Evolutionary conservation across 108 stramenopile genomes (phyloP).

Genomic region (Stephanodiscus minutulus): DNA sequence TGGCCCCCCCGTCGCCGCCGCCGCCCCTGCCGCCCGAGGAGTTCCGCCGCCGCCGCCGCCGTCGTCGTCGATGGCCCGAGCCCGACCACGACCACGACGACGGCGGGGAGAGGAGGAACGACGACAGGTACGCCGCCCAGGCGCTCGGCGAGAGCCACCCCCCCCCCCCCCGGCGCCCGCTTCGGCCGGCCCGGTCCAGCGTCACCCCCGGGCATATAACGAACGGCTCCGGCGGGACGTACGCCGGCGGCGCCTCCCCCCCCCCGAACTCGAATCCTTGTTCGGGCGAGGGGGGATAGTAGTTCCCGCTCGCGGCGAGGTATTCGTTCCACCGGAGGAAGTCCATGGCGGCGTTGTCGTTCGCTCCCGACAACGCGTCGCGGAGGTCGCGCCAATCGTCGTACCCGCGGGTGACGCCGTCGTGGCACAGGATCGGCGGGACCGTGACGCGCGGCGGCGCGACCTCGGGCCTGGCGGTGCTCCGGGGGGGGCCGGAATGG

Average conservation of each 20-base stretch:
- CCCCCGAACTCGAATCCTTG: neutral
- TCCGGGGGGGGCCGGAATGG: too few relatives aligned
- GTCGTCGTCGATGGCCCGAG: neutral
- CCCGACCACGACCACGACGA: neutral
- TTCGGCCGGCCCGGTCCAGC: conserved; percentile 35
- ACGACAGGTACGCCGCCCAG: conserved; percentile 20
- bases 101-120: conserved; percentile 10
- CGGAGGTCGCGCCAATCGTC: conserved; percentile 64
- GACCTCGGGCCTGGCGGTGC: too few relatives aligned
- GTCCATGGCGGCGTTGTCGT: conserved; percentile 70
- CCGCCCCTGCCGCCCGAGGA: neutral
- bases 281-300: too few relatives aligned
- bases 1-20: conserved; percentile 36
- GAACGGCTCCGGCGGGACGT: conserved; percentile 65
- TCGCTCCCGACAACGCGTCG: conserved; percentile 72
- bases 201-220: conserved; percentile 74
- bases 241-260: conserved; percentile 53
- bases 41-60: neutral
- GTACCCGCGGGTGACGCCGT: conserved; percentile 69
- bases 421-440: conserved; percentile 63
- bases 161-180: conserved; percentile 35
- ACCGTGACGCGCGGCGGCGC: conserved; percentile 27
- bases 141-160: conserved; percentile 8
- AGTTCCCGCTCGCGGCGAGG: conserved; percentile 44
- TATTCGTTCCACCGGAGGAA: conserved; percentile 73